These are phyloP conservation scores for Neonectria coccinea DNA, from an alignment of 2,329 filamentous ascomycete species.

Conservation along the genomic window DNA sequence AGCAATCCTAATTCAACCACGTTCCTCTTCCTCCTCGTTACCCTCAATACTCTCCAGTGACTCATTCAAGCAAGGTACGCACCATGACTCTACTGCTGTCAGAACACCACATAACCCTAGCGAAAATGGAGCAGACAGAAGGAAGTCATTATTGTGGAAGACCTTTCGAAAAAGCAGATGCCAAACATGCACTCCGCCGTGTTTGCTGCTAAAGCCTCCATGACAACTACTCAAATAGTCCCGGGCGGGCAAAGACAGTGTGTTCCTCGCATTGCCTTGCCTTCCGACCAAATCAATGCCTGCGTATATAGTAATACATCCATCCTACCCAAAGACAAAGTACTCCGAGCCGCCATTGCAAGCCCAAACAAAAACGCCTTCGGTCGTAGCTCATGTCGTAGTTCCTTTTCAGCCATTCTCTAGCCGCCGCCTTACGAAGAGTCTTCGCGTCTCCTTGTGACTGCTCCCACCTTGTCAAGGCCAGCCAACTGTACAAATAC, in stretches of 20 bases:
- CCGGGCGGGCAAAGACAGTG: conserved; percentile 4
- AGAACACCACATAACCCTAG: neutral
- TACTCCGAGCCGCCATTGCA: conserved; percentile 6
- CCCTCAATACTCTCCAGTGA: neutral
- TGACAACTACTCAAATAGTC: conserved; percentile 12
- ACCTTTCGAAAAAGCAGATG: neutral
- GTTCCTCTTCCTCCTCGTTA: neutral
- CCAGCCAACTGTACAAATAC: conserved; percentile 16
- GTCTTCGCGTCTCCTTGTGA: conserved; percentile 4
- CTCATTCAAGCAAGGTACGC: neutral
- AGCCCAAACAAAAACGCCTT: conserved; percentile 23
- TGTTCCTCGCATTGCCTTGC: conserved; percentile 11
- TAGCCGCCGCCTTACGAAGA: neutral
- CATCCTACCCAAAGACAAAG: conserved; percentile 19
- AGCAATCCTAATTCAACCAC: neutral
- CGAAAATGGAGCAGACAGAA: neutral
- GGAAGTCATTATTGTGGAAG: neutral
- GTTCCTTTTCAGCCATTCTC: conserved; percentile 14
- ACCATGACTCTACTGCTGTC: neutral
- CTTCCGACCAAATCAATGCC: conserved; percentile 5
- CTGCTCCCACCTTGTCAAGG: neutral
- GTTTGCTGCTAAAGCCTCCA: conserved; percentile 15
- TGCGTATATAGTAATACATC: conserved; percentile 22
- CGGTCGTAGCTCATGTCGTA: conserved; percentile 23
- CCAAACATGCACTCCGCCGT: conserved; percentile 9